These are phyloP conservation scores for Paspalum notatum DNA, from an alignment of 176 grass and related monocot species.

Conservation along the genomic window DNA sequence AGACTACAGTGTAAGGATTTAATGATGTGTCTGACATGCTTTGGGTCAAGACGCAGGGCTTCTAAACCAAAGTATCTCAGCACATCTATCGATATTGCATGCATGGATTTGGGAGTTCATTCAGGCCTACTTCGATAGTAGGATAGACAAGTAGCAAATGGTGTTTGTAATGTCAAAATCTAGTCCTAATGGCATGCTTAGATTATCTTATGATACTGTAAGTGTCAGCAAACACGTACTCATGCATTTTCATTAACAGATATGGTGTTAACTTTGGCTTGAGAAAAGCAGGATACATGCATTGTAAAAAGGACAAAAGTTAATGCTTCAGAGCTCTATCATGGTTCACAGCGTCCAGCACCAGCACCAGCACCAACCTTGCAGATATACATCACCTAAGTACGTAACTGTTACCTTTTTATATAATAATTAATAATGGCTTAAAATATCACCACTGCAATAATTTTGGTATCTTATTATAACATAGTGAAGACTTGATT, in stretches of 20 bases:
- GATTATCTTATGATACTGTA: neutral
- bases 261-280: neutral
- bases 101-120: neutral
- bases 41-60: constrained; percentile 8
- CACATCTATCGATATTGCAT: constrained; percentile 22
- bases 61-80: neutral
- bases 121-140: neutral
- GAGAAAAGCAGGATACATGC: too few species aligned
- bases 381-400: too few species aligned
- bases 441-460: too few species aligned
- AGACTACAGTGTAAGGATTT: neutral
- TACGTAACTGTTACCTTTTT: too few species aligned
- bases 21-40: neutral
- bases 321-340: too few species aligned
- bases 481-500: too few species aligned
- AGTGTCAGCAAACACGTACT: neutral
- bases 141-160: neutral
- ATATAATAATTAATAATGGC: too few species aligned
- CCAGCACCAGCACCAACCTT: too few species aligned
- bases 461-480: too few species aligned
- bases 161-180: neutral
- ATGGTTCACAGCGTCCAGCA: too few species aligned
- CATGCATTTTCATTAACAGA: neutral
- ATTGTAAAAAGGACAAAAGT: too few species aligned
- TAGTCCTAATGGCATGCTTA: neutral